Conservation (phyloP, 768 basidiomycete genomes). For the Pholiota microspora region DNA sequence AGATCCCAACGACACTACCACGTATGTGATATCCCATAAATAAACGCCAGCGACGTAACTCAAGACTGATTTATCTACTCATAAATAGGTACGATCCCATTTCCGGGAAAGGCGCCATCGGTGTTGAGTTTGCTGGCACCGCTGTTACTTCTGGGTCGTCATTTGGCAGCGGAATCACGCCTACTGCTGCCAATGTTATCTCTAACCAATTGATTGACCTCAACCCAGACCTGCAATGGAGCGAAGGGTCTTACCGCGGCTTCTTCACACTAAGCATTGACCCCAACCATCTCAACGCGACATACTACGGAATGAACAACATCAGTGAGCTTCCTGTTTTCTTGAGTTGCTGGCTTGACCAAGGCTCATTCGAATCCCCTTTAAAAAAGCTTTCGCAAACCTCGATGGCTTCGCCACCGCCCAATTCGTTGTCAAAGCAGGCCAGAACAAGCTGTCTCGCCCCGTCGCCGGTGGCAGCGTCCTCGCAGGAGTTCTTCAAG, state of each 20-base stretch:
- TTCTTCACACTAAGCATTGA: slow-evolving; percentile 56
- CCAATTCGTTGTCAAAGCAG: slow-evolving; percentile 38
- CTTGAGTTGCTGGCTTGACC: too few relatives aligned
- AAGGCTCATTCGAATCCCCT: too few relatives aligned
- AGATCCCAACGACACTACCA: slow-evolving; percentile 50
- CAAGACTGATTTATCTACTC: neutral
- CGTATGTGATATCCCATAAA: slow-evolving; percentile 24
- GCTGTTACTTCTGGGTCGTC: slow-evolving; percentile 52
- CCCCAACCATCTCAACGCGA: slow-evolving; percentile 42
- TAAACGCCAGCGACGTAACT: neutral
- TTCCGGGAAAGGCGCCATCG: slow-evolving; percentile 49
- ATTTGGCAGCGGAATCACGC: slow-evolving; percentile 40
- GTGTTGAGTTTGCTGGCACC: slow-evolving; percentile 62
- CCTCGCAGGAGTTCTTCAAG: slow-evolving; percentile 42
- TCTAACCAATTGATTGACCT: slow-evolving; percentile 34
- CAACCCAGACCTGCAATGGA: slow-evolving; percentile 57
- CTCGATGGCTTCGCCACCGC: slow-evolving; percentile 44
- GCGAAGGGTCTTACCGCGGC: slow-evolving; percentile 56
- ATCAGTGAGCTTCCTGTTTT: slow-evolving; percentile 30
- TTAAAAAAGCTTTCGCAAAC: slow-evolving; percentile 35
- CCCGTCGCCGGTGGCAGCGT: slow-evolving; percentile 49
- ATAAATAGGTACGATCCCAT: slow-evolving; percentile 40
- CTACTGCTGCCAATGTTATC: slow-evolving; percentile 35
- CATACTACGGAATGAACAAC: slow-evolving; percentile 54
- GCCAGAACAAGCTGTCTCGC: slow-evolving; percentile 43